A percentile compares a stretch with the other conserved stretches of the same genome.
Evolutionary conservation across 1,284 basidiomycete species (phyloP).

Genomic region (Leccinum griseonigrum): DNA sequence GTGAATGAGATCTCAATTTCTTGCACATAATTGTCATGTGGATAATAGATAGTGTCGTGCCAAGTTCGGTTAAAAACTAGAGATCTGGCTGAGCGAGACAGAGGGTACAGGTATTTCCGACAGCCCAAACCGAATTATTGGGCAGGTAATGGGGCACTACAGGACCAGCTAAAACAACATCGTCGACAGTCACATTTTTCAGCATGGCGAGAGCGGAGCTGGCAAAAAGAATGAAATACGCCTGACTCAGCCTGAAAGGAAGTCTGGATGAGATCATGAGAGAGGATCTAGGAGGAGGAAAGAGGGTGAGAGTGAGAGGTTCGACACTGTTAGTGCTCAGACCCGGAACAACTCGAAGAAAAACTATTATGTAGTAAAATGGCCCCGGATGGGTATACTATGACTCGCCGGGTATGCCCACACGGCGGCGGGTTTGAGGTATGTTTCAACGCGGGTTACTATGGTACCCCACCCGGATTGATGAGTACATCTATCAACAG

Average conservation of each 20-base stretch:
- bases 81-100: neutral
- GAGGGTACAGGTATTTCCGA: neutral
- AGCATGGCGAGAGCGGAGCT: neutral
- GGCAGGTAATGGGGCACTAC: neutral
- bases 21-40: neutral
- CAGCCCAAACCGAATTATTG: neutral
- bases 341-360: too few species aligned
- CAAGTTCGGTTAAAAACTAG: neutral
- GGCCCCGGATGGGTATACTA: too few species aligned
- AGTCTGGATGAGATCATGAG: neutral
- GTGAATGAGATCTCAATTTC: neutral
- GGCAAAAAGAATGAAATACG: neutral
- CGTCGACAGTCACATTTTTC: neutral
- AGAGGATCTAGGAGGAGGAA: too few species aligned
- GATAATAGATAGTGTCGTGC: neutral
- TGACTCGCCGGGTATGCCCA: too few species aligned
- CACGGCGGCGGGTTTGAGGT: too few species aligned
- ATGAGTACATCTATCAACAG: too few species aligned
- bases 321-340: too few species aligned
- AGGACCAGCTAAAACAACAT: neutral
- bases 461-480: too few species aligned
- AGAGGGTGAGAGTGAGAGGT: too few species aligned
- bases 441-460: too few species aligned
- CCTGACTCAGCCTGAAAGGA: neutral
- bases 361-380: too few species aligned